A percentile compares a stretch with the other conserved stretches of the same genome.
phyloP scores from a whole-genome alignment of 2,329 filamentous ascomycete genomes.

The Capronia americana region DNA sequence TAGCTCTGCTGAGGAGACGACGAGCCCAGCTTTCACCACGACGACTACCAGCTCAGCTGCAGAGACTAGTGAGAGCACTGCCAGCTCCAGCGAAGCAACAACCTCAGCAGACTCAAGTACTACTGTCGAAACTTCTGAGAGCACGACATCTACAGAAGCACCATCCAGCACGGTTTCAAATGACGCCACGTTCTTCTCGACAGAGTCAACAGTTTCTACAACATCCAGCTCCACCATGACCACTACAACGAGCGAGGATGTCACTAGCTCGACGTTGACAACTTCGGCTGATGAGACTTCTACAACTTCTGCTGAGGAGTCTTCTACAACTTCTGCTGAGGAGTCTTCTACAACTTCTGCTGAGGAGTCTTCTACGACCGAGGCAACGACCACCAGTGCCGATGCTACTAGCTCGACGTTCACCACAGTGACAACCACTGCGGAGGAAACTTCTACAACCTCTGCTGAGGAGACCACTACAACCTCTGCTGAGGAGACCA shows the following conservation, averaged over 20 bases:
- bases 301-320: background rate
- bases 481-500: background rate
- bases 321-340: background rate
- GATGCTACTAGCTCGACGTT: background rate
- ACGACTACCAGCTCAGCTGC: conserved; percentile 18
- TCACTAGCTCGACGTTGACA: conserved; percentile 1
- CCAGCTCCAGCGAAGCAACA: background rate
- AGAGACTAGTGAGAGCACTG: too few relatives aligned
- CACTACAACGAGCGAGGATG: background rate
- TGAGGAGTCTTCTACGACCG: too few relatives aligned
- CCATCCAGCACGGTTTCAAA: background rate
- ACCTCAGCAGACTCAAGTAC: conserved; percentile 1
- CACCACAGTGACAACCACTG: background rate
- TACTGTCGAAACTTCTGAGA: background rate
- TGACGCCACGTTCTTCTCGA: background rate
- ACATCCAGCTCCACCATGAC: conserved; percentile 1
- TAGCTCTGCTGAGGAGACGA: background rate
- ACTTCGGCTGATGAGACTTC: background rate
- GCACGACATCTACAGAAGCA: background rate
- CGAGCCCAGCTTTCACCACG: conserved; percentile 9
- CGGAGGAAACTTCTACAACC: too few relatives aligned
- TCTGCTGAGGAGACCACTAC: background rate
- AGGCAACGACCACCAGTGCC: conserved; percentile 2
- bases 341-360: background rate
- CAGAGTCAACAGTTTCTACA: conserved; percentile 3